These are phyloP conservation scores for Epipyxis sp. DNA, from an alignment of 108 stramenopile species.

Conservation along the genomic window DNA sequence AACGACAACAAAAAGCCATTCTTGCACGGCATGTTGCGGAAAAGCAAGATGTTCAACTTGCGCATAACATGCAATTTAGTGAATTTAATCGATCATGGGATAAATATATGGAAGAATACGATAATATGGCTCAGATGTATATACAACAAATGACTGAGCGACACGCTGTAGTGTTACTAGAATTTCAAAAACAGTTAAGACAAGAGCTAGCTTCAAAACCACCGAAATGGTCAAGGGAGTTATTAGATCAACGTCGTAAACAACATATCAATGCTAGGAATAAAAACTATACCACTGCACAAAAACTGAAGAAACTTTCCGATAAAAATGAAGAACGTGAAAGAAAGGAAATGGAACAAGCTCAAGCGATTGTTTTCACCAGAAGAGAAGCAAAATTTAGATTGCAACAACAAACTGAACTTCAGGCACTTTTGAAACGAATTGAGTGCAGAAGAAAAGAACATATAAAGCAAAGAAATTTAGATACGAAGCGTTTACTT, in stretches of 20 bases:
- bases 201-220: conserved; percentile 53
- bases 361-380: conserved; percentile 44
- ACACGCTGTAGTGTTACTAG: conserved; percentile 54
- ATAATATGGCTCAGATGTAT: conserved; percentile 66
- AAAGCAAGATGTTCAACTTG: conserved; percentile 64
- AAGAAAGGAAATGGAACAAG: conserved; percentile 51
- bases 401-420: conserved; percentile 60
- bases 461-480: conserved; percentile 61
- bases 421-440: conserved; percentile 57
- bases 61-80: conserved; percentile 66
- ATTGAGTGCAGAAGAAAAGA: conserved; percentile 65
- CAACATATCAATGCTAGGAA: conserved; percentile 62
- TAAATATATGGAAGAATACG: conserved; percentile 66
- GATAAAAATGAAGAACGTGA: conserved; percentile 62
- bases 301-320: conserved; percentile 62
- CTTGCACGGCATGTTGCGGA: conserved; percentile 59
- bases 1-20: conserved; percentile 60
- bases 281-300: conserved; percentile 63
- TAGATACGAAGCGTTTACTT: conserved; percentile 67
- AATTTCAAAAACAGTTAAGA: conserved; percentile 57
- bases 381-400: conserved; percentile 59
- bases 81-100: conserved; percentile 67
- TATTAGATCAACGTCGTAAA: conserved; percentile 62
- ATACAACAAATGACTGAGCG: conserved; percentile 69
- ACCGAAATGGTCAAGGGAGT: conserved; percentile 62